phyloP scores from a whole-genome alignment of 306 rosid species.

The Chamaecrista fasciculata region DNA sequence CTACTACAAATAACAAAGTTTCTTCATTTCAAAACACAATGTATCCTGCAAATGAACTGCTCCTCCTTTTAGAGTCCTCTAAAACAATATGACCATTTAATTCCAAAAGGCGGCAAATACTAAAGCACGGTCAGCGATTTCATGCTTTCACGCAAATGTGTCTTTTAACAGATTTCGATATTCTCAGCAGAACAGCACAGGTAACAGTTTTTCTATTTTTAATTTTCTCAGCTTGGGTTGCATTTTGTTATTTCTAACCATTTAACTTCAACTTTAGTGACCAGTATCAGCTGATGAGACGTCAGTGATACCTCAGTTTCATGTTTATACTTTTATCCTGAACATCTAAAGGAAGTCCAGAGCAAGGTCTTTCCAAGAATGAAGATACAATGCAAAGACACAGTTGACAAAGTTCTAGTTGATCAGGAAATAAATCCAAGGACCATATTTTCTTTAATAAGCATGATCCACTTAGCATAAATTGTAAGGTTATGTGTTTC shows the following conservation, averaged over 20 bases:
- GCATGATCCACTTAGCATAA: not conserved
- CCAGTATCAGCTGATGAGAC: not conserved
- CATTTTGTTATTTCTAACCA: not conserved
- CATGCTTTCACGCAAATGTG: not conserved
- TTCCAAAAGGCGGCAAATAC: not conserved
- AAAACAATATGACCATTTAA: not conserved
- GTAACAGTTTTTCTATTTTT: not conserved
- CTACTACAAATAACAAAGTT: not conserved
- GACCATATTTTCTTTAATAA: not conserved
- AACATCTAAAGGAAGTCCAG: not conserved
- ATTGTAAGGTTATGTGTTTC: not conserved
- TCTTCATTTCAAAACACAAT: not conserved
- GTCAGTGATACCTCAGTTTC: not conserved
- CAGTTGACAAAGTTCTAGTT: not conserved
- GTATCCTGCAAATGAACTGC: not conserved
- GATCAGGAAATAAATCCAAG: conserved; percentile 1
- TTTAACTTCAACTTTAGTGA: not conserved
- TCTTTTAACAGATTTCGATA: not conserved
- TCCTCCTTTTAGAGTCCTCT: not conserved
- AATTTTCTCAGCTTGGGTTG: no score
- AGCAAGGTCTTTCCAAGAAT: not conserved
- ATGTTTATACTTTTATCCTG: not conserved
- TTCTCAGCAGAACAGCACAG: not conserved
- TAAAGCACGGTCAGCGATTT: not conserved
- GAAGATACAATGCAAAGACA: not conserved